These are phyloP conservation scores for Phytopythium kandeliae DNA, from an alignment of 352 stramenopile species.

Conservation along the genomic window DNA sequence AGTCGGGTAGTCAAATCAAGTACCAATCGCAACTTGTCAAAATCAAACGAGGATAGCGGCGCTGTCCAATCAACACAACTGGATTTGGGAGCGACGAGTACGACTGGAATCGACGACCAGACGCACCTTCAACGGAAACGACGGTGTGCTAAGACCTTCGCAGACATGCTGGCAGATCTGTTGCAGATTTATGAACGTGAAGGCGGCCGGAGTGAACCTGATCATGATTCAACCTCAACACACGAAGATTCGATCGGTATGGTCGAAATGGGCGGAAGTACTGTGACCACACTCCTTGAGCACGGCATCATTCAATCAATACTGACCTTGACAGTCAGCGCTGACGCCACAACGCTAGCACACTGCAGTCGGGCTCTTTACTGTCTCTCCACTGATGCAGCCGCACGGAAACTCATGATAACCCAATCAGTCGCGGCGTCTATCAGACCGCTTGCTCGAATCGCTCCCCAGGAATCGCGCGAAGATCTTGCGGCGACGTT, in stretches of 20 bases:
- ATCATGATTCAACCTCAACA: background rate
- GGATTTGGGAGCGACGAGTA: background rate
- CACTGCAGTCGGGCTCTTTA: slow-evolving; percentile 73
- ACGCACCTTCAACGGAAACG: slow-evolving; percentile 49
- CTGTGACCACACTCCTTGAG: slow-evolving; percentile 37
- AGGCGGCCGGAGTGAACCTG: background rate
- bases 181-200: slow-evolving; percentile 7
- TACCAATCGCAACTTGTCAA: background rate
- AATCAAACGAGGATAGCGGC: background rate
- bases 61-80: too few species aligned
- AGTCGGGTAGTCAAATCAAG: background rate
- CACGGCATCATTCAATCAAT: slow-evolving; percentile 69
- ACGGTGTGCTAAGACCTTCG: slow-evolving; percentile 68
- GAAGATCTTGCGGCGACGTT: slow-evolving; percentile 65
- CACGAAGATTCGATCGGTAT: background rate
- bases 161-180: slow-evolving; percentile 61
- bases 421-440: slow-evolving; percentile 34
- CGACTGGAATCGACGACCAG: slow-evolving; percentile 10
- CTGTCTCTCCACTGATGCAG: slow-evolving; percentile 36
- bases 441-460: slow-evolving; percentile 45
- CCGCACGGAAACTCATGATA: slow-evolving; percentile 52
- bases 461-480: slow-evolving; percentile 14
- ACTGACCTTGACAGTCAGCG: slow-evolving; percentile 31
- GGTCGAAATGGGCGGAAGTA: slow-evolving; percentile 2
- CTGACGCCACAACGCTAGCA: slow-evolving; percentile 39